Base-by-base conservation (phyloP, 106 monocot genomes). In the Iris macrosiphon region DNA sequence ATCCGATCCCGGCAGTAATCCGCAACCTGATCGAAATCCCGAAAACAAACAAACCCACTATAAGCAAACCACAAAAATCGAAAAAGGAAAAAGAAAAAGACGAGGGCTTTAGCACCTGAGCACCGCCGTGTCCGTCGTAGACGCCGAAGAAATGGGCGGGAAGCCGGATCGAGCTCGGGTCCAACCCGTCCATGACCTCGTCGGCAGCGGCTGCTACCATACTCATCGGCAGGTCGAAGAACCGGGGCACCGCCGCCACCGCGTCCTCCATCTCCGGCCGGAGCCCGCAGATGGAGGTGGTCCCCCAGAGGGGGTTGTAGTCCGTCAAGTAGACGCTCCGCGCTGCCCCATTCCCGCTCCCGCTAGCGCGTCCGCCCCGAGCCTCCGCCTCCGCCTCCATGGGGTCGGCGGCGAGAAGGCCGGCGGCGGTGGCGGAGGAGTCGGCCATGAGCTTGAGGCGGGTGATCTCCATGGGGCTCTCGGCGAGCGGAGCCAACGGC, bases 211-310 rank as follows among this genome's bases (percentile, higher is more conserved):
- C n/a, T n/a, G n/a, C n/a, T 5, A 87, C 61, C 81, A 81, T 63
- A 54, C 64, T 29, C 24, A 69, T 58, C 7, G 86, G 81, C 28
- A n/a, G 63, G 21, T 78, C 67, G 16, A 64, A 82, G 38, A 75
- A 72, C 13, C 46, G 24, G 9, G 82, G 82, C 45, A 67, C 72
- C 4, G 49, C 65, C 17, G 45, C 47, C n/a, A 70, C 21, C 2
- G 79, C 72, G 50, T 83, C 88, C 46, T 88, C 88, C 88, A 88
- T 88, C 40, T 88, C 88, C 3, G 82, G 68, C 47, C 87, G 74
- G 32, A 74, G 71, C 19, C 87, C 87, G 24, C 74, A 74, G 27
- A 87, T 72, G 0, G 87, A 82, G 3, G 49, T 61, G 31, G 31
- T 65, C 0, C 87, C 87, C 87, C 87, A 87, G 4, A 82, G 72